Conservation (phyloP, 176 grass and related monocot genomes). For the Carex scoparia region DNA sequence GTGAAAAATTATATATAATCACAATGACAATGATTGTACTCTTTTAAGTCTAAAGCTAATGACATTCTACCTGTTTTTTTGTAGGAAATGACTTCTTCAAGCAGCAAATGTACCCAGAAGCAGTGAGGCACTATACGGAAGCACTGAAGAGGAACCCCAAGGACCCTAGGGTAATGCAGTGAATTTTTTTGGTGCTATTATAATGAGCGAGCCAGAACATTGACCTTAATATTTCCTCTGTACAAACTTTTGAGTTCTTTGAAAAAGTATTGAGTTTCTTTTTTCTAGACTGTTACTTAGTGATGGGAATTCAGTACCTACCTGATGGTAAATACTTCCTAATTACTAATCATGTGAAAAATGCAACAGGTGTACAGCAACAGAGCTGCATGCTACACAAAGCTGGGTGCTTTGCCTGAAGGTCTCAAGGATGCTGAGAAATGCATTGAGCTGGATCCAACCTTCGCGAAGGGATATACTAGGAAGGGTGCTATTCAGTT, state of each 20-base stretch:
- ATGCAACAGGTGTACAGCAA: slow-evolving; percentile 85
- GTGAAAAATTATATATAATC: neutral
- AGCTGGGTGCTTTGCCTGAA: slow-evolving; percentile 92
- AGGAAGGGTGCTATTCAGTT: slow-evolving; percentile 95
- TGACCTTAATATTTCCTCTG: neutral
- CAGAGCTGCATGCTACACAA: slow-evolving; percentile 93
- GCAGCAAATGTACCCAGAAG: slow-evolving; percentile 91
- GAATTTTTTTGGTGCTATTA: neutral
- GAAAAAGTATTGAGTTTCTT: neutral
- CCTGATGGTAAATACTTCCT: neutral
- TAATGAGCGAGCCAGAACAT: neutral
- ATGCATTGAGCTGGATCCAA: slow-evolving; percentile 91
- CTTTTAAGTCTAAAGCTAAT: neutral
- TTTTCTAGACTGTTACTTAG: neutral
- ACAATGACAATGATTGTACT: neutral
- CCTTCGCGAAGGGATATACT: slow-evolving; percentile 91
- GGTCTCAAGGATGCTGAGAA: slow-evolving; percentile 98
- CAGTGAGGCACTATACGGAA: slow-evolving; percentile 88
- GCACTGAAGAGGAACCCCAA: slow-evolving; percentile 88
- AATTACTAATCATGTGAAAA: neutral
- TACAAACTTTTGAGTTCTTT: neutral
- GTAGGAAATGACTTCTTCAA: slow-evolving; percentile 92
- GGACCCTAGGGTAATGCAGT: slow-evolving; percentile 70
- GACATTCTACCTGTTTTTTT: neutral
- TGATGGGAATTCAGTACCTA: neutral